These are phyloP conservation scores for Dactylellina drechsleri DNA, from an alignment of 2,329 filamentous ascomycete species.

Conservation along the genomic window DNA sequence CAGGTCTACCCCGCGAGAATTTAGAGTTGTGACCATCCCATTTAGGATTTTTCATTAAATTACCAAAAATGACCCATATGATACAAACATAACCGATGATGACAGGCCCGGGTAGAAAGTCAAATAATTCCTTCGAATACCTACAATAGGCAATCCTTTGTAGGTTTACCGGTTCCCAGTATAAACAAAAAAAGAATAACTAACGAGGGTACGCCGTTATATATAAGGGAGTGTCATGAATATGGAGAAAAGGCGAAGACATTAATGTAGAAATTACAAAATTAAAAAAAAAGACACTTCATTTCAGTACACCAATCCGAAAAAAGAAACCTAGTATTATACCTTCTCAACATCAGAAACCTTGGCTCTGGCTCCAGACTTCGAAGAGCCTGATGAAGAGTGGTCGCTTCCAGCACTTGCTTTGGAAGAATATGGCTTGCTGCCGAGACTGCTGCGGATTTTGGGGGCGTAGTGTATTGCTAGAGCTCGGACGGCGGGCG, in stretches of 20 bases:
- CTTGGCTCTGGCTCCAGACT: constrained; percentile 4
- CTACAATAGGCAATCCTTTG: background rate
- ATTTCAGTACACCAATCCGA: background rate
- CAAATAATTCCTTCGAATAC: constrained; percentile 23
- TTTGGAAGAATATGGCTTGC: constrained; percentile 21
- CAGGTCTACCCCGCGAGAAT: constrained; percentile 23
- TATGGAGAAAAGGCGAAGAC: constrained; percentile 2
- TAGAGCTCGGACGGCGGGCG: constrained; percentile 43
- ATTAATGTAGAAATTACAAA: constrained; percentile 14
- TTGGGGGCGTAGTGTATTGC: constrained; percentile 52
- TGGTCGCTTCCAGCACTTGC: constrained; percentile 31
- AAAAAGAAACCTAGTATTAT: background rate
- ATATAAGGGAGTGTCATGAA: constrained; percentile 22
- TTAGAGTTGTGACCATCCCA: background rate
- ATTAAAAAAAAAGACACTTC: constrained; percentile 6
- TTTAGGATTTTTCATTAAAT: constrained; percentile 2
- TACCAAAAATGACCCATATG: constrained; percentile 5
- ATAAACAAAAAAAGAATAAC: constrained; percentile 12
- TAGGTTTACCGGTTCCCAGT: background rate
- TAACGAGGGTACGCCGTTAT: constrained; percentile 5
- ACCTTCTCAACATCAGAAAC: constrained; percentile 32
- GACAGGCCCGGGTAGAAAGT: background rate
- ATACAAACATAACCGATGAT: background rate
- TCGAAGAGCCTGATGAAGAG: constrained; percentile 8
- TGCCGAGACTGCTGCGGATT: constrained; percentile 33